These are phyloP conservation scores for Quillaja saponaria DNA, from an alignment of 306 rosid genomes.

Conservation along the genomic window DNA sequence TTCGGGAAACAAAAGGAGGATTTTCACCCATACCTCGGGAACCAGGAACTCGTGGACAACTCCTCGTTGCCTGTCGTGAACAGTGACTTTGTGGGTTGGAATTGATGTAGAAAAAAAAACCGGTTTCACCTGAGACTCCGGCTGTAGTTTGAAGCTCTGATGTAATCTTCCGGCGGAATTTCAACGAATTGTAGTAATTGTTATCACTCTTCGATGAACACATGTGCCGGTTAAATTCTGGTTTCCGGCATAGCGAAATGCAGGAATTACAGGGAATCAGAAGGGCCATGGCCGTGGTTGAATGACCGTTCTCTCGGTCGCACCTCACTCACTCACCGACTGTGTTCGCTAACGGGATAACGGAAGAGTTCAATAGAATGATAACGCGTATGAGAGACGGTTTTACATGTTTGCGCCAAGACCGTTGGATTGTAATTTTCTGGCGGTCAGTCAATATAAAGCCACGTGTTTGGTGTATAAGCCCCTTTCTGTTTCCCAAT, in stretches of 20 bases:
- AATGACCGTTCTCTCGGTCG: no score
- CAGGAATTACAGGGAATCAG: conserved; percentile 49
- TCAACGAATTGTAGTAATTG: conserved; percentile 23
- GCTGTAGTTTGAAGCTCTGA: conserved; percentile 63
- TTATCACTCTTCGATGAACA: conserved; percentile 17
- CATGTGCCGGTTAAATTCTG: conserved; percentile 23
- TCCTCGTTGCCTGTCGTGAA: conserved; percentile 79
- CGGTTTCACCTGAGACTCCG: conserved; percentile 32
- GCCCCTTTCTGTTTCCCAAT: no score
- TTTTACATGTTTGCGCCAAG: conserved; percentile 11
- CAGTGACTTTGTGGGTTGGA: conserved; percentile 80
- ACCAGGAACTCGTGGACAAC: conserved; percentile 82
- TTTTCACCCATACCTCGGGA: conserved; percentile 62
- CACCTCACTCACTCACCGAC: no score
- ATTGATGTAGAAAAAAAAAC: conserved; percentile 33
- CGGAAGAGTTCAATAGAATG: not conserved
- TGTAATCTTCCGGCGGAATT: conserved; percentile 42
- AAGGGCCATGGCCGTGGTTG: conserved; percentile 53
- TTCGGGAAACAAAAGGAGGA: conserved; percentile 11
- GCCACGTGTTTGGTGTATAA: no score
- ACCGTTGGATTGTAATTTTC: conserved; percentile 31
- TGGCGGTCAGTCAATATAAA: no score
- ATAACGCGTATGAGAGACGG: no score
- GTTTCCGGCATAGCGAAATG: conserved; percentile 33
- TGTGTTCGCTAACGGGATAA: conserved; percentile 28